A percentile compares a stretch with the other conserved stretches of the same genome.
Evolutionary conservation across 257 asterid genomes (phyloP).

Genomic region (Gentiana straminea): DNA sequence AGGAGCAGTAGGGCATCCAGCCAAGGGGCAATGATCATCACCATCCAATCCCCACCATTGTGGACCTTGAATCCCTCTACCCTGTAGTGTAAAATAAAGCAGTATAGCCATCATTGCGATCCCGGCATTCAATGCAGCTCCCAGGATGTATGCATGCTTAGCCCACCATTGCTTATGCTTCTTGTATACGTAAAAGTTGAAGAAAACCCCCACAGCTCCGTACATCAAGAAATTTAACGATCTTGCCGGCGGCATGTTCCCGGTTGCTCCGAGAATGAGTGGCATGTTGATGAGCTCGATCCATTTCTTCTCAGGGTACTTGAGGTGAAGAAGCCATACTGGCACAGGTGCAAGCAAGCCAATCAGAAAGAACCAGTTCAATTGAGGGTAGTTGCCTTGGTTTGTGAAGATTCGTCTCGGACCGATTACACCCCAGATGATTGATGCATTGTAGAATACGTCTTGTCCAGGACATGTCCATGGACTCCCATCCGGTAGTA

Average conservation of each 20-base stretch:
- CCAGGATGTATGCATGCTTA: conserved; percentile 50
- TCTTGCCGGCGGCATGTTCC: conserved; percentile 45
- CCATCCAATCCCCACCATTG: conserved; percentile 61
- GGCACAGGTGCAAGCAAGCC: conserved; percentile 57
- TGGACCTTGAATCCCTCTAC: conserved; percentile 25
- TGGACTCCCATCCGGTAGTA: conserved; percentile 56
- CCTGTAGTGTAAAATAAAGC: conserved; percentile 43
- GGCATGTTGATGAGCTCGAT: conserved; percentile 41
- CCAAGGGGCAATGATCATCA: conserved; percentile 62
- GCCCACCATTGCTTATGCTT: conserved; percentile 75
- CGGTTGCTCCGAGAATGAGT: conserved; percentile 40
- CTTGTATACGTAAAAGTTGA: conserved; percentile 43
- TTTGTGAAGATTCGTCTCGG: conserved; percentile 63
- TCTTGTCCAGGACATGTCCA: conserved; percentile 80
- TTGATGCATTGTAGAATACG: conserved; percentile 73
- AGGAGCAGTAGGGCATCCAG: conserved; percentile 51
- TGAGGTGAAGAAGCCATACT: conserved; percentile 40
- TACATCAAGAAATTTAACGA: conserved; percentile 42
- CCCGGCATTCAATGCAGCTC: conserved; percentile 65
- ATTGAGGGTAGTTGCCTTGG: conserved; percentile 44
- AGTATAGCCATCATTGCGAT: conserved; percentile 68
- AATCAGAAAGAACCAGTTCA: conserved; percentile 62
- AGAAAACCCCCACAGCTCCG: conserved; percentile 46
- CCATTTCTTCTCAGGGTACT: conserved; percentile 55
- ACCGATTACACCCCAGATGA: conserved; percentile 75